Percentiles rank a stretch among this genome's conserved stretches.
Evolutionary conservation across 2,329 filamentous ascomycete genomes (phyloP).

Genomic region (Colletotrichum navitas): DNA sequence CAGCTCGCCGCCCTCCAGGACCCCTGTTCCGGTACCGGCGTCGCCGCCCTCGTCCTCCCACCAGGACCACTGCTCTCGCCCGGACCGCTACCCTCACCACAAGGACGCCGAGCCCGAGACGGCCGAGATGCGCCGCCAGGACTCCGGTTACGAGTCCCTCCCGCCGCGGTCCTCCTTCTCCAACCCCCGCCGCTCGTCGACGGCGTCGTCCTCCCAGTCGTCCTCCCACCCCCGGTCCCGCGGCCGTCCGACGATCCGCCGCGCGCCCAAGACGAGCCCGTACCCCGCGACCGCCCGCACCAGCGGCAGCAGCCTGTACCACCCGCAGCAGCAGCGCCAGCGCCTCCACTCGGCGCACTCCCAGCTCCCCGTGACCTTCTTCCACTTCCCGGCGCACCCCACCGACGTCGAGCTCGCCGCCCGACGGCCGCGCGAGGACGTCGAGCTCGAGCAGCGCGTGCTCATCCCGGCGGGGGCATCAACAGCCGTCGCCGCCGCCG

Average conservation of each 20-base stretch:
- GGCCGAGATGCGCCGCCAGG: slow-evolving; percentile 64
- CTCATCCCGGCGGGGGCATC: slow-evolving; percentile 11
- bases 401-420: slow-evolving; percentile 51
- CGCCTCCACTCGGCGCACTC: slow-evolving; percentile 39
- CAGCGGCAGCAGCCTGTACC: slow-evolving; percentile 35
- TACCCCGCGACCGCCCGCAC: slow-evolving; percentile 33
- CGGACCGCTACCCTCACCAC: slow-evolving; percentile 31
- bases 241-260: slow-evolving; percentile 57
- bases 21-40: slow-evolving; percentile 42
- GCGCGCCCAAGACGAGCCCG: slow-evolving; percentile 55
- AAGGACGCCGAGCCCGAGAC: slow-evolving; percentile 47
- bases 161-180: slow-evolving; percentile 55
- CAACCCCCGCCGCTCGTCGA: slow-evolving; percentile 53
- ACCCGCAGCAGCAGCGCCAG: slow-evolving; percentile 25
- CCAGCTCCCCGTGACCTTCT: slow-evolving; percentile 56
- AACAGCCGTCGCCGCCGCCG: not conserved
- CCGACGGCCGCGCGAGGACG: slow-evolving; percentile 16
- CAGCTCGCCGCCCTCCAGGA: slow-evolving; percentile 46
- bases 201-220: slow-evolving; percentile 46
- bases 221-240: slow-evolving; percentile 50
- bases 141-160: slow-evolving; percentile 70
- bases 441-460: slow-evolving; percentile 44
- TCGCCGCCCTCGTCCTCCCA: slow-evolving; percentile 40
- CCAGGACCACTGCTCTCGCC: slow-evolving; percentile 37
- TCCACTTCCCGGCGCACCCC: slow-evolving; percentile 60